Conservation (phyloP, 305 asterid species). For the Withania somnifera region DNA sequence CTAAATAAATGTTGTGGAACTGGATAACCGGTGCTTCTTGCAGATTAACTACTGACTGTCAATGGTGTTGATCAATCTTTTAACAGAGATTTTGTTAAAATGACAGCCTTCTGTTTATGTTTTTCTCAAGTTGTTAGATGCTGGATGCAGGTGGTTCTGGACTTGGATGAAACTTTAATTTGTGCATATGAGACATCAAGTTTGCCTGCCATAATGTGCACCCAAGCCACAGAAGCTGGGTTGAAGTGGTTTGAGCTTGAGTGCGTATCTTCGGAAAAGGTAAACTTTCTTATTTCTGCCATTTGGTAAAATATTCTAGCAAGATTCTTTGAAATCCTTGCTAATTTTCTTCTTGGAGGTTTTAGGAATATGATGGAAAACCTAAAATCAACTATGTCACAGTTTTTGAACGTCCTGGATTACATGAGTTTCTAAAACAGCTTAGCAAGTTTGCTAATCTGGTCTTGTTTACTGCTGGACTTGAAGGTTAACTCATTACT, state of each 20-base stretch:
- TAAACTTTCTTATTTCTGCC: neutral
- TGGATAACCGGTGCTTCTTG: neutral
- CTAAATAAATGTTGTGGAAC: neutral
- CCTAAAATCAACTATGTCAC: slow-evolving; percentile 84
- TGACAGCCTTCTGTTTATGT: neutral
- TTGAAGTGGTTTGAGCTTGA: slow-evolving; percentile 32
- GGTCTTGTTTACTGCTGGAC: slow-evolving; percentile 79
- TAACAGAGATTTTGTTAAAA: neutral
- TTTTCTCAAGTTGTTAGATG: neutral
- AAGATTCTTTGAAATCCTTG: neutral
- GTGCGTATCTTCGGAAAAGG: slow-evolving; percentile 34
- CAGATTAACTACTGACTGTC: neutral
- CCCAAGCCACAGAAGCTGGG: slow-evolving; percentile 34
- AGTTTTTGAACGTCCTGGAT: slow-evolving; percentile 84
- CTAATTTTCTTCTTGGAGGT: slow-evolving; percentile 10
- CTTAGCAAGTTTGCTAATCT: slow-evolving; percentile 84
- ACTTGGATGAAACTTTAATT: slow-evolving; percentile 35
- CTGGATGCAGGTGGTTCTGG: slow-evolving; percentile 34
- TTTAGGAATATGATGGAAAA: slow-evolving; percentile 77
- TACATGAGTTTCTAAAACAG: slow-evolving; percentile 53
- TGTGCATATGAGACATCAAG: slow-evolving; percentile 34
- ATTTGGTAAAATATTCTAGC: neutral
- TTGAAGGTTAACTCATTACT: slow-evolving; percentile 24
- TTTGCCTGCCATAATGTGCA: slow-evolving; percentile 22
- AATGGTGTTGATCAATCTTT: neutral